These are phyloP conservation scores for Metarhizium rileyi DNA, from an alignment of 2,329 filamentous ascomycete genomes.

Conservation along the genomic window DNA sequence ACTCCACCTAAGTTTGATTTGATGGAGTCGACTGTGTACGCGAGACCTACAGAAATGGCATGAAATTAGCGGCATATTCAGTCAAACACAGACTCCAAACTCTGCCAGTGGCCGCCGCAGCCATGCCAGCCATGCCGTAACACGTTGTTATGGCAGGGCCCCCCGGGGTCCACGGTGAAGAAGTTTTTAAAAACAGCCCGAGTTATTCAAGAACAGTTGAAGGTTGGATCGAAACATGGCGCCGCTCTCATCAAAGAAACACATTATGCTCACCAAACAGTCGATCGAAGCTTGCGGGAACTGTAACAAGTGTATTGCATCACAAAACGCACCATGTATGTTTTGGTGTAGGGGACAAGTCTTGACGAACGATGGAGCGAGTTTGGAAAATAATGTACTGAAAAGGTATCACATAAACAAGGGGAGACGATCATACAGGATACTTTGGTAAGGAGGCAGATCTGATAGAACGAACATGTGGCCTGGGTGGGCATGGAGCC, in stretches of 20 bases:
- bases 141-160: background rate
- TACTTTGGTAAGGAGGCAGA: background rate
- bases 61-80: background rate
- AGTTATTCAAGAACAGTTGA: background rate
- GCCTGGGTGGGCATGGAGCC: background rate
- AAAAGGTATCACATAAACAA: background rate
- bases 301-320: background rate
- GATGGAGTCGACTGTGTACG: background rate
- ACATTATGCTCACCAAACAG: background rate
- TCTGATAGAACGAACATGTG: background rate
- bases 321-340: background rate
- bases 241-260: background rate
- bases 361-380: background rate
- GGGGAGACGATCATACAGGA: background rate
- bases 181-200: background rate
- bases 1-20: slow-evolving; percentile 11
- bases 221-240: background rate
- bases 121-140: too few relatives aligned
- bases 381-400: too few relatives aligned
- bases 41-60: background rate
- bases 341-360: background rate
- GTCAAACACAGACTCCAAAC: background rate
- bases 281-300: background rate
- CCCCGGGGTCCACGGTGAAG: background rate
- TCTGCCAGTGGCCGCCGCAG: background rate